Conservation (phyloP, 2,329 filamentous ascomycete genomes). For the Alternaria hordeiaustralica region DNA sequence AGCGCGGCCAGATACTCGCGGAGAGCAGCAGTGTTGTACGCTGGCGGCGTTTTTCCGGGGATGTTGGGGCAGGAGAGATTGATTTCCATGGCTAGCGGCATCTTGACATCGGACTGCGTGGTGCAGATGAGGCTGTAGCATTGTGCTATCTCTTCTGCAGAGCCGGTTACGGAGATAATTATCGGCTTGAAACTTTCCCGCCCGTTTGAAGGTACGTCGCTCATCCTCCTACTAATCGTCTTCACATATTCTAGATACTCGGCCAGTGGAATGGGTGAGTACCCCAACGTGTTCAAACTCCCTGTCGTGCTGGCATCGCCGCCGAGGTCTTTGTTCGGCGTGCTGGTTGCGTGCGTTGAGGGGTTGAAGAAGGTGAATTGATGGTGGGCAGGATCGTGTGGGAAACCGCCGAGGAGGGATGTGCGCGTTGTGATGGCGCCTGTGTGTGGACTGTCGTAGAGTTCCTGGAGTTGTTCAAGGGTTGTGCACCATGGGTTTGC, state of each 20-base stretch:
- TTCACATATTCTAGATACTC: too few species aligned
- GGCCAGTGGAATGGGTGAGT: too few species aligned
- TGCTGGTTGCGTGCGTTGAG: slow-evolving; percentile 34
- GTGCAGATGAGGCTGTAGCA: slow-evolving; percentile 62
- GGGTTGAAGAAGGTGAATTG: slow-evolving; percentile 71
- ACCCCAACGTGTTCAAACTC: slow-evolving; percentile 73
- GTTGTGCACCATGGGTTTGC: slow-evolving; percentile 78
- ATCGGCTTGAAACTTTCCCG: slow-evolving; percentile 60
- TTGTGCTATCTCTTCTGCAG: slow-evolving; percentile 61
- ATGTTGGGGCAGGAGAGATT: slow-evolving; percentile 85
- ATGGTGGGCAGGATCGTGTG: slow-evolving; percentile 65
- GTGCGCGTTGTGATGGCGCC: slow-evolving; percentile 80
- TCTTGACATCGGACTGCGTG: slow-evolving; percentile 39
- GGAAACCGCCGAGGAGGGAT: slow-evolving; percentile 68
- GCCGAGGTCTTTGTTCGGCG: slow-evolving; percentile 26
- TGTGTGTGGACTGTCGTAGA: slow-evolving; percentile 68
- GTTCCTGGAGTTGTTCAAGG: slow-evolving; percentile 63
- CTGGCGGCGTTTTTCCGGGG: slow-evolving; percentile 69
- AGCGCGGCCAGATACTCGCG: slow-evolving; percentile 62
- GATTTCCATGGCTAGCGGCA: slow-evolving; percentile 72
- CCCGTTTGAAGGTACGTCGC: slow-evolving; percentile 2
- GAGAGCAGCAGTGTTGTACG: slow-evolving; percentile 65
- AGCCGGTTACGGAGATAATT: slow-evolving; percentile 75
- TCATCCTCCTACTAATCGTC: too few species aligned
- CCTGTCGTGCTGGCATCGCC: slow-evolving; percentile 33